A percentile compares a stretch with the other conserved stretches of the same genome.
These are phyloP conservation scores for Cordyceps tenuipes DNA, from an alignment of 2,329 filamentous ascomycete species.

Conservation along the genomic window DNA sequence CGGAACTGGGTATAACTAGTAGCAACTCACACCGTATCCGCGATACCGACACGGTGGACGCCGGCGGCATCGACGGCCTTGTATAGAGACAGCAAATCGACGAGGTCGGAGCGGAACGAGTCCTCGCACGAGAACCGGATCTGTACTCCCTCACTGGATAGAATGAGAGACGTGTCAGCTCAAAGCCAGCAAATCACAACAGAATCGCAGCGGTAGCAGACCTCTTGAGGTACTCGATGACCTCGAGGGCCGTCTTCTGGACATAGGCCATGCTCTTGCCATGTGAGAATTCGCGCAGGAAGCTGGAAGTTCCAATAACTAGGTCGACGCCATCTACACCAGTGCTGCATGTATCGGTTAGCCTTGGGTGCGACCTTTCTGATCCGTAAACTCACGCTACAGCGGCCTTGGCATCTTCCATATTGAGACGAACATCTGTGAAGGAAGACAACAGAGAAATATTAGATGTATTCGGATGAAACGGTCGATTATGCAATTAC, in stretches of 20 bases:
- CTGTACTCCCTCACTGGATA: constrained; percentile 20
- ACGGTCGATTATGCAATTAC: neutral
- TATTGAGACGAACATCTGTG: constrained; percentile 46
- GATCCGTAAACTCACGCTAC: constrained; percentile 49
- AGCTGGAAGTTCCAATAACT: constrained; percentile 76
- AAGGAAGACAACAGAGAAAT: neutral
- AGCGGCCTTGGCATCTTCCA: constrained; percentile 55
- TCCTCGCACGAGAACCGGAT: constrained; percentile 59
- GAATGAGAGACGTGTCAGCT: neutral
- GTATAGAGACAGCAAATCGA: constrained; percentile 76
- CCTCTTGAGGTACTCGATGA: constrained; percentile 77
- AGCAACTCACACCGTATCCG: constrained; percentile 64
- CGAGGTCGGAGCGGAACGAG: constrained; percentile 75
- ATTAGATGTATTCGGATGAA: neutral
- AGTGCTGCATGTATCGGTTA: neutral
- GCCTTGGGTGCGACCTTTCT: neutral
- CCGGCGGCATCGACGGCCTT: constrained; percentile 75
- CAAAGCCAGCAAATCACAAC: neutral
- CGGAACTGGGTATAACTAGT: neutral
- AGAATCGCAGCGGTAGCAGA: constrained; percentile 35
- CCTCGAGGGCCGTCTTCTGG: constrained; percentile 68
- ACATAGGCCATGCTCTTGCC: constrained; percentile 82
- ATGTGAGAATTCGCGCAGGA: constrained; percentile 77
- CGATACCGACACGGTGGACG: constrained; percentile 80
- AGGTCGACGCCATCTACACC: constrained; percentile 75